phyloP scores from a whole-genome alignment of 768 basidiomycete genomes.

The Mycena galopus region DNA sequence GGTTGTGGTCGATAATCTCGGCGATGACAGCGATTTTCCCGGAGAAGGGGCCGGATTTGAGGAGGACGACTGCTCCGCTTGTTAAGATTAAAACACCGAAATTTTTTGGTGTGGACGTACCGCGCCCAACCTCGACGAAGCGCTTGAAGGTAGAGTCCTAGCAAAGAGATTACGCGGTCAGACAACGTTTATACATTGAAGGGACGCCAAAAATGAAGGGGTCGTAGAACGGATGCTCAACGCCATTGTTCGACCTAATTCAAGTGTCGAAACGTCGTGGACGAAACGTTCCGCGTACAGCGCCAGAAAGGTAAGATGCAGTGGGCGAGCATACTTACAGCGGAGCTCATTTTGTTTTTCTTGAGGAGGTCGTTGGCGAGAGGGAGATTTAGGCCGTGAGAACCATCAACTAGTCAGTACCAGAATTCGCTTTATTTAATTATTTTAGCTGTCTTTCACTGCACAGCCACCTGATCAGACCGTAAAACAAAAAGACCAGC shows the following conservation, averaged over 20 bases:
- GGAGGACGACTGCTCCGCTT: constrained; percentile 82
- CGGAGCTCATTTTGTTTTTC: constrained; percentile 32
- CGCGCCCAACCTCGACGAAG: constrained; percentile 98
- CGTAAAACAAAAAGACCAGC: no score
- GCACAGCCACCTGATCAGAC: no score
- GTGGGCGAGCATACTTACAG: constrained; percentile 24
- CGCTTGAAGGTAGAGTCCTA: constrained; percentile 93
- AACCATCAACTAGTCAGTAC: no score
- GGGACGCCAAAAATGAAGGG: background rate
- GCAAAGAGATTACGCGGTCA: constrained; percentile 5
- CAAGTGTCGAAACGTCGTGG: background rate
- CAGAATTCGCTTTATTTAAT: no score
- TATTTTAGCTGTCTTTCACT: no score
- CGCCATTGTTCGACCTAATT: background rate
- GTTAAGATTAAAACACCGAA: constrained; percentile 18
- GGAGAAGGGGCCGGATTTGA: constrained; percentile 86
- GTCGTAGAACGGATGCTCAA: background rate
- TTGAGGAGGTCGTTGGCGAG: constrained; percentile 23
- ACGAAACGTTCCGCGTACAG: background rate
- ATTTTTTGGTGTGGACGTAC: constrained; percentile 53
- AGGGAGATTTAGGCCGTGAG: constrained; percentile 2
- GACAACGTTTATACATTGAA: background rate
- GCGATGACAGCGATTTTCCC: constrained; percentile 96
- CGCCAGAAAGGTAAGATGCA: background rate
- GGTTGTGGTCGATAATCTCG: constrained; percentile 99